Base-by-base conservation (phyloP, 164 flowering plant genomes). In the Buxus sempervirens region DNA sequence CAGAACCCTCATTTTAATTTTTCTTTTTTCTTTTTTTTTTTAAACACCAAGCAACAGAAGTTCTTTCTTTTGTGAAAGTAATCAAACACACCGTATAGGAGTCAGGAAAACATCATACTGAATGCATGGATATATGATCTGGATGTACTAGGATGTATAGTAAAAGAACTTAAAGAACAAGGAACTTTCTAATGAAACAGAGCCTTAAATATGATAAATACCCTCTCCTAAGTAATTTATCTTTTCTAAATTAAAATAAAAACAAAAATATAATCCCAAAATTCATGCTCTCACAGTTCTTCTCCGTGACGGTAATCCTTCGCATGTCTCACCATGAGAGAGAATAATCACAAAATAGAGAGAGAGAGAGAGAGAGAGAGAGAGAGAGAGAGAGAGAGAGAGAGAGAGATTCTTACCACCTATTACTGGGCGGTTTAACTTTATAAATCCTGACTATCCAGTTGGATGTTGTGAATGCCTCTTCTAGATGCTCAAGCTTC, bases 371-470 rank as follows among this genome's bases (percentile, higher is more conserved):
- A 65, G n/a, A n/a, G n/a, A n/a, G n/a, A n/a, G n/a, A n/a, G n/a
- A 23, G 23, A 38, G 54, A 36, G 63, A 55, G 65, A 60, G 53
- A 27, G 53, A 49, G 65, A 58, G 62, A 69, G 57, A 54, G 51
- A 67, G 57, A 58, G 21, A 67, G 57, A 54, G 18, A 65, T 15
- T 24, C 70, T 85, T 82, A 88, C 85, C 85, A 88, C 82, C 99
- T 83, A 64, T 93, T 96, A 9, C 82, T 90, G 0, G 98, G 97
- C 56, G 98, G 96, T 72, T 93, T 96, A 27, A 96, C 97, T 76
- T 85, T 92, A 85, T 96, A 96, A 74, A 96, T 93, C 64, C 99
- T 85, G 60, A 96, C 95, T 49, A 96, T 96, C 99, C 98, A 96
- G 80, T 96, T 96, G 22, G 96, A 85, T 26, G 99, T 96, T 0